phyloP scores from a whole-genome alignment of 192 early-diverging fungal species.

The Ambispora gerdemannii region DNA sequence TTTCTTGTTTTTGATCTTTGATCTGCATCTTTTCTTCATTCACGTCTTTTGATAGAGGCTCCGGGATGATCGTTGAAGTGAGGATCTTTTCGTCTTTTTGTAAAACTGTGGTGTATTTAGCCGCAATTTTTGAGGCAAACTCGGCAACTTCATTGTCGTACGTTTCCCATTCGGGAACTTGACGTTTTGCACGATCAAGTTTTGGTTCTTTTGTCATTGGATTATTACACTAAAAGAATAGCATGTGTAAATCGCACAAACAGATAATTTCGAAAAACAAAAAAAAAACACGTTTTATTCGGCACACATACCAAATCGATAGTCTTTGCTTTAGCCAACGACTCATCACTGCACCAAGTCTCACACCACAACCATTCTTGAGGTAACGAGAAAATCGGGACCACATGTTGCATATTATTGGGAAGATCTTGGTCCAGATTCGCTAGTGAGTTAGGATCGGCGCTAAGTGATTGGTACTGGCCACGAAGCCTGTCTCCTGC shows the following conservation, averaged over 20 bases:
- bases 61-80: no score
- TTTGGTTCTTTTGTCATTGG: constrained; percentile 99
- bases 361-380: constrained; percentile 99
- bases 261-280: no score
- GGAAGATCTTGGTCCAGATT: constrained; percentile 99
- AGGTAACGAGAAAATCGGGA: constrained; percentile 89
- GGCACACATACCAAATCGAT: constrained; percentile 78
- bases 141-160: constrained; percentile 70
- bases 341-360: constrained; percentile 94
- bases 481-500: constrained; percentile 91
- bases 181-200: constrained; percentile 83
- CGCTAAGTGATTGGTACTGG: constrained; percentile 89
- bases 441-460: constrained; percentile 83
- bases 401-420: constrained; percentile 90
- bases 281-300: no score
- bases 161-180: constrained; percentile 92
- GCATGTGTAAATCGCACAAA: background rate
- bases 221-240: constrained; percentile 82
- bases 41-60: no score
- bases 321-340: constrained; percentile 83
- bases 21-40: no score
- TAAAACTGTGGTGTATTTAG: no score
- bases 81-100: no score
- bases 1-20: no score
- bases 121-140: constrained; percentile 33